Percentiles rank a stretch among this genome's conserved stretches.
phyloP scores from a whole-genome alignment of 1,284 basidiomycete genomes.

The Agroathelia rolfsii region DNA sequence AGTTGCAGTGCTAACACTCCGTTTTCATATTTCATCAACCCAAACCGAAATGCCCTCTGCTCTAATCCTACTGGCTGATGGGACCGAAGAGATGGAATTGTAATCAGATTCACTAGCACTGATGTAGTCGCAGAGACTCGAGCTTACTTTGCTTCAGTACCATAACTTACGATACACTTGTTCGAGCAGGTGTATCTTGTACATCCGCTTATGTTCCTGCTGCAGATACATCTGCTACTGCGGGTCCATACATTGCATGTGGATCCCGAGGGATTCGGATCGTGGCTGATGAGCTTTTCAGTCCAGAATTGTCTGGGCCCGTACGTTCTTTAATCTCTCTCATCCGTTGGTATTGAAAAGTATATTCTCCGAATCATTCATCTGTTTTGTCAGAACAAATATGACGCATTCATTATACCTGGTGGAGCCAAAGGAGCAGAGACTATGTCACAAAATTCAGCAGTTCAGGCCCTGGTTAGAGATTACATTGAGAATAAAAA shows the following conservation, averaged over 20 bases:
- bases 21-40: no score
- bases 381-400: slow-evolving; percentile 36
- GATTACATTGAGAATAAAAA: slow-evolving; percentile 56
- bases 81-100: slow-evolving; percentile 89
- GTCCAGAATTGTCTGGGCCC: slow-evolving; percentile 32
- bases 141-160: slow-evolving; percentile 37
- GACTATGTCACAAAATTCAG: slow-evolving; percentile 49
- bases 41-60: slow-evolving; percentile 45
- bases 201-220: slow-evolving; percentile 57
- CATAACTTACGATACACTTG: slow-evolving; percentile 71
- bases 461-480: slow-evolving; percentile 56
- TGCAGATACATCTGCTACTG: slow-evolving; percentile 16
- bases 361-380: neutral
- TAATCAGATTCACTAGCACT: slow-evolving; percentile 23
- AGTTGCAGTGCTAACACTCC: no score
- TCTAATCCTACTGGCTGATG: slow-evolving; percentile 76
- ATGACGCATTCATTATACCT: slow-evolving; percentile 66
- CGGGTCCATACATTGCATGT: slow-evolving; percentile 37
- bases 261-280: slow-evolving; percentile 71
- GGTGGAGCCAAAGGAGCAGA: slow-evolving; percentile 78
- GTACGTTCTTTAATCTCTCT: slow-evolving; percentile 21
- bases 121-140: slow-evolving; percentile 6
- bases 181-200: slow-evolving; percentile 58
- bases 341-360: neutral
- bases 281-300: slow-evolving; percentile 53